A percentile compares a stretch with the other conserved stretches of the same genome.
Evolutionary conservation across 345 rosid genomes (phyloP).

Genomic region (Angophora floribunda): DNA sequence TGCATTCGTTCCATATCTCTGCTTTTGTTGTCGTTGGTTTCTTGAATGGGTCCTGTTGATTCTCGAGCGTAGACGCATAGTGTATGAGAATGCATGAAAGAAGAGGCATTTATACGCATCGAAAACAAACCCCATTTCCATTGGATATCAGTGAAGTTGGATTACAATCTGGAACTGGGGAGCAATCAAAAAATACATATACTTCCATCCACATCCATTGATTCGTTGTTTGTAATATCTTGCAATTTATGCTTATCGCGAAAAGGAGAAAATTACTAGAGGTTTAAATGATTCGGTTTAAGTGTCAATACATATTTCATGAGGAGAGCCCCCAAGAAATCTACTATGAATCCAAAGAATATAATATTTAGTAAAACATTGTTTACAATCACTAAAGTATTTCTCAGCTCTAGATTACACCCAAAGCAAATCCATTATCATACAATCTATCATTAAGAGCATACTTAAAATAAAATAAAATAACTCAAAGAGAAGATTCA

Average conservation of each 20-base stretch:
- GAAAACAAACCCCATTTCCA: slow-evolving; percentile 41
- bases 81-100: neutral
- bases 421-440: neutral
- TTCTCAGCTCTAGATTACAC: neutral
- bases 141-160: slow-evolving; percentile 19
- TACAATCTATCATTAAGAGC: neutral
- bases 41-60: neutral
- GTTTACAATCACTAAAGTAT: neutral
- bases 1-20: neutral
- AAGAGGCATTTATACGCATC: slow-evolving; percentile 21
- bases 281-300: no score
- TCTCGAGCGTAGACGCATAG: neutral
- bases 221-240: no score
- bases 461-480: no score
- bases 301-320: no score
- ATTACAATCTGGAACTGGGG: slow-evolving; percentile 36
- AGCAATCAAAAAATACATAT: neutral
- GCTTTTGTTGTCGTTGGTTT: neutral
- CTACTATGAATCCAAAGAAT: no score
- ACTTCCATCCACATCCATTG: neutral
- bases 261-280: no score
- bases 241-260: no score
- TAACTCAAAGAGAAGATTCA: no score
- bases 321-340: no score
- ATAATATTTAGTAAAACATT: no score